Base-by-base conservation (phyloP, 768 basidiomycete genomes). In the Cystobasidium onofrii region DNA sequence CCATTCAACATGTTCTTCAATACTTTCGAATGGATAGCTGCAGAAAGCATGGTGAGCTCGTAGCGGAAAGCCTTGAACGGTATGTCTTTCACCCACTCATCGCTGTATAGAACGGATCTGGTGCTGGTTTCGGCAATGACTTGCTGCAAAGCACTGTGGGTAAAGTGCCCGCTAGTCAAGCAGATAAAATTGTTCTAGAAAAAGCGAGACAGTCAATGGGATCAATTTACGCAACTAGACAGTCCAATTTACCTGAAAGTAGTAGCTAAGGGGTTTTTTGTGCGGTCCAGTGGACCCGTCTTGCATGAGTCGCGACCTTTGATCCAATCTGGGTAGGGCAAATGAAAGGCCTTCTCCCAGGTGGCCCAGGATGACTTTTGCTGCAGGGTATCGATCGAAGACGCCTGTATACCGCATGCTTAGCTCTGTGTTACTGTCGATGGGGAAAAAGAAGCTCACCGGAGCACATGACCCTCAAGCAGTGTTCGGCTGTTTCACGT, bases 1-100 rank as follows among this genome's bases (percentile, higher is more conserved):
- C 54, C 54, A 57, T 57, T 57, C 54, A 12, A 57, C 54, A 18
- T 57, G 54, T 33, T 57, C 54, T 57, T 57, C 54, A 18, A 57
- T 18, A 33, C 54, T 57, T 18, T 57, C 54, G 54, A 57, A 57
- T 6, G 54, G 54, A 57, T 57, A 57, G 18, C 39, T 39, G 6
- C 39, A 39, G 39, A 39, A 39, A 39, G 15, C 39, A 39, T 6
- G 6, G 39, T 39, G 7, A 39, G 39, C 15, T 7, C 54, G 46
- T 15, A 55, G 23, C 7, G 23, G 54, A 23, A 55, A 31, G 6
- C 7, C 15, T 15, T 6, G 39, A 6, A 6, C 6, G 39, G 39
- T 6, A 39, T 6, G 6, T 39, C 6, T 39, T 6, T 6, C 15
- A 39, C 39, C 15, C 7, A 39, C 39, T 57, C 54, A 33, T 57